phyloP scores from a whole-genome alignment of 495 filamentous ascomycete species.

The Trichoderma virens region DNA sequence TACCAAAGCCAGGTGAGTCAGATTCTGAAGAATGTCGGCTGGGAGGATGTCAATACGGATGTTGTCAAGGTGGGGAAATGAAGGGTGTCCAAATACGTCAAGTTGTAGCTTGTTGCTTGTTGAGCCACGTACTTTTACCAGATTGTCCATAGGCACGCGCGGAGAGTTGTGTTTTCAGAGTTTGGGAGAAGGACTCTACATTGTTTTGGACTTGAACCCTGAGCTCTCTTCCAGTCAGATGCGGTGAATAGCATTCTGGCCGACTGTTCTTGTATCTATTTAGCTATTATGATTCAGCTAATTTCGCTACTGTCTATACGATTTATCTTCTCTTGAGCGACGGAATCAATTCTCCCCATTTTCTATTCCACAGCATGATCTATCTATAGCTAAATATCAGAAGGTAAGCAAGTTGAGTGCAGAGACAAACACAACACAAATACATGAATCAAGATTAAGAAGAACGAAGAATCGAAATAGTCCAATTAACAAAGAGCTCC shows the following conservation, averaged over 20 bases:
- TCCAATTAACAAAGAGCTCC: conserved; percentile 1
- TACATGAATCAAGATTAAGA: not conserved
- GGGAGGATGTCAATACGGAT: conserved; percentile 46
- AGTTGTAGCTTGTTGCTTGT: not conserved
- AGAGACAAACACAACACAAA: not conserved
- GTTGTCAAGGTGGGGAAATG: conserved; percentile 24
- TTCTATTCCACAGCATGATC: too few relatives aligned
- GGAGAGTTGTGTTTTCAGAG: not conserved
- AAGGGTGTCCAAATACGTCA: not conserved
- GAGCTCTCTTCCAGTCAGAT: conserved; percentile 14
- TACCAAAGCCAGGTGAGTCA: conserved; percentile 48
- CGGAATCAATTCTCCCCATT: too few relatives aligned
- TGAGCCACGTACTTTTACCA: not conserved
- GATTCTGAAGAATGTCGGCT: conserved; percentile 46
- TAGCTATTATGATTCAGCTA: not conserved
- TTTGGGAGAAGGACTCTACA: not conserved
- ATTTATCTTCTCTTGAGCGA: not conserved
- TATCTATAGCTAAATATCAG: too few relatives aligned
- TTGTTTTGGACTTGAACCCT: conserved; percentile 13
- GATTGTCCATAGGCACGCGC: not conserved
- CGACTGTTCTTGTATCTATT: not conserved
- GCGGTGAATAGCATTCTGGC: not conserved
- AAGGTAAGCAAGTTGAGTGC: not conserved
- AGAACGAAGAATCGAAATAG: not conserved
- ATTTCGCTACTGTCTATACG: not conserved